Conservation (phyloP, 305 asterid genomes). For the Rubia occidens region DNA sequence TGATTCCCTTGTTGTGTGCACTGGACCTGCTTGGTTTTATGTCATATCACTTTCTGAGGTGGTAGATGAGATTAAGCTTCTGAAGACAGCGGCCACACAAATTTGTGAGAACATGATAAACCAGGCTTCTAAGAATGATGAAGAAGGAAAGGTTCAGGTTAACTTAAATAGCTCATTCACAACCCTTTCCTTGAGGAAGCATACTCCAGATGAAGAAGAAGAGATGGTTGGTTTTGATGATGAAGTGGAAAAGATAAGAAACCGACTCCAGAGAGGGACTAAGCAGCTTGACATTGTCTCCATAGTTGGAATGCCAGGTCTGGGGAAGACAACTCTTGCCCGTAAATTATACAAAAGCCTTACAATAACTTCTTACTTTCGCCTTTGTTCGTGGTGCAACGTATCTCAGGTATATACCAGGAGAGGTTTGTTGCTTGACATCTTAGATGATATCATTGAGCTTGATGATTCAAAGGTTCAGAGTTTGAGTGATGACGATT, state of each 20-base stretch:
- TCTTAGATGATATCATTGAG: not conserved
- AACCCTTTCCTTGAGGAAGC: not conserved
- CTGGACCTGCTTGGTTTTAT: not conserved
- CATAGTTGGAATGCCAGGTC: not conserved
- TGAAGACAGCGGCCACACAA: not conserved
- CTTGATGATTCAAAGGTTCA: not conserved
- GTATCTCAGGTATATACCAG: slow-evolving; percentile 2
- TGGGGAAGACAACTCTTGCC: slow-evolving; percentile 1
- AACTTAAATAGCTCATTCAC: not conserved
- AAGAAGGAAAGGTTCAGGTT: not conserved
- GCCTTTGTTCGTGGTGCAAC: not conserved
- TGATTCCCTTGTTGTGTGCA: not conserved
- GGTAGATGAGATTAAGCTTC: not conserved
- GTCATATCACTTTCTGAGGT: slow-evolving; percentile 1
- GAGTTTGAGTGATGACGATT: not conserved
- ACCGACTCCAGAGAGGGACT: not conserved
- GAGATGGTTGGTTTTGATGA: slow-evolving; percentile 1
- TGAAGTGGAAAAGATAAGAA: not conserved
- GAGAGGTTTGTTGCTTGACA: not conserved
- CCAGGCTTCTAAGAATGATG: not conserved
- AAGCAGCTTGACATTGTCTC: not conserved
- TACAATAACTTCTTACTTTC: not conserved
- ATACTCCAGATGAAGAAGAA: not conserved
- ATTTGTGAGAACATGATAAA: not conserved
- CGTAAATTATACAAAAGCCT: not conserved